phyloP scores from a whole-genome alignment of 2,329 filamentous ascomycete species.

The Penicillium janthinellum region DNA sequence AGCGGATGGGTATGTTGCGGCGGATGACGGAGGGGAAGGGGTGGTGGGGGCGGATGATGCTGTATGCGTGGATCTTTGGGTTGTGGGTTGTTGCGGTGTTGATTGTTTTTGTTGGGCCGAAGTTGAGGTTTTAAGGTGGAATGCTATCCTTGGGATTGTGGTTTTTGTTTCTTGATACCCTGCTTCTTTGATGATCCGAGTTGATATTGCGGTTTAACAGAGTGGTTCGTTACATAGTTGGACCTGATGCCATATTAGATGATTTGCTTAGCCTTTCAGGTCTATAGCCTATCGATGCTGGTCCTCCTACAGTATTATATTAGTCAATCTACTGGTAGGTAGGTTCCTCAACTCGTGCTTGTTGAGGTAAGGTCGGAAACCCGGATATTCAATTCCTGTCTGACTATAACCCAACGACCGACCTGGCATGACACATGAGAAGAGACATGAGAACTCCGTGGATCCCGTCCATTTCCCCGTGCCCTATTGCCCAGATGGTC shows the following conservation, averaged over 20 bases:
- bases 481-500: constrained; percentile 27
- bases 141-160: not conserved
- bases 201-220: not conserved
- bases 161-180: constrained; percentile 14
- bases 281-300: not conserved
- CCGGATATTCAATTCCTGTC: constrained; percentile 29
- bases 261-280: not conserved
- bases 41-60: constrained; percentile 79
- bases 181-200: not conserved
- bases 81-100: constrained; percentile 77
- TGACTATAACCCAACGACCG: constrained; percentile 37
- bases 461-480: constrained; percentile 33
- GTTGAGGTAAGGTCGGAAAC: constrained; percentile 29
- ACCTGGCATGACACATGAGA: constrained; percentile 42
- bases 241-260: not conserved
- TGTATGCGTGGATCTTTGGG: constrained; percentile 82
- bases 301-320: not conserved
- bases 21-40: constrained; percentile 85
- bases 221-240: not conserved
- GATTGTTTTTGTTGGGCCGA: constrained; percentile 83
- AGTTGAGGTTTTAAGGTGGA: constrained; percentile 71
- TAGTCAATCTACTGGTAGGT: too few species aligned
- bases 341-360: not conserved
- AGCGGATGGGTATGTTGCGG: constrained; percentile 74
- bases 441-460: constrained; percentile 37